Conservation (phyloP, 2,329 filamentous ascomycete species). For the Diaporthe caulivora region DNA sequence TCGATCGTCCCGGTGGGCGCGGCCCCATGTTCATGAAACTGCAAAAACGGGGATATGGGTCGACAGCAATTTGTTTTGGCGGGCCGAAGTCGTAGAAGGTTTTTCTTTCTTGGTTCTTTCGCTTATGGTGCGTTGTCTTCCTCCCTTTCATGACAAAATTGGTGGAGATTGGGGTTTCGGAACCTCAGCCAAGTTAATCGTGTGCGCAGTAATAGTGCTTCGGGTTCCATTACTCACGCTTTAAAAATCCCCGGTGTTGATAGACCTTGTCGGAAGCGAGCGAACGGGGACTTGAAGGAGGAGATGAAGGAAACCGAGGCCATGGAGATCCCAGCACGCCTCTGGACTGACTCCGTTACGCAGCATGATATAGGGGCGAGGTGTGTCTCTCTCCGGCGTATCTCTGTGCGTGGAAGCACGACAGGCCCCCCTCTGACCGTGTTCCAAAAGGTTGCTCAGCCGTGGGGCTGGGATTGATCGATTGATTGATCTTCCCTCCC, state of each 20-base stretch:
- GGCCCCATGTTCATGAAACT: slow-evolving; percentile 28
- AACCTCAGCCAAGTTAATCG: no score
- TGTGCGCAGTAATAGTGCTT: no score
- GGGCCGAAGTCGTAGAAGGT: not conserved
- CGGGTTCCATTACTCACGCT: no score
- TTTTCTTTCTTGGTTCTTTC: not conserved
- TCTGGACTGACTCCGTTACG: not conserved
- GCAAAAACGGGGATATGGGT: not conserved
- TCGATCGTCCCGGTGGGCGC: not conserved
- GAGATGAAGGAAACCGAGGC: no score
- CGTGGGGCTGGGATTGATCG: not conserved
- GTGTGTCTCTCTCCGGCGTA: not conserved
- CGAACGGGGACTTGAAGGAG: not conserved
- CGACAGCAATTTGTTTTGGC: not conserved
- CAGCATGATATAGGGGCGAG: not conserved
- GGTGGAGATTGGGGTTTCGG: not conserved
- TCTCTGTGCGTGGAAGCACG: not conserved
- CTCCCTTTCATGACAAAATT: not conserved
- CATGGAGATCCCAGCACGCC: not conserved
- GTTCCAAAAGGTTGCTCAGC: no score
- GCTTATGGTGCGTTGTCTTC: not conserved
- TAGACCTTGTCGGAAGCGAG: not conserved
- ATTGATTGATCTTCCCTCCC: not conserved
- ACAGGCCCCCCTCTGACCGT: not conserved
- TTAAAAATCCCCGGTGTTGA: no score